Conservation (phyloP, 306 rosid species). For the Dalbergia cultrata region DNA sequence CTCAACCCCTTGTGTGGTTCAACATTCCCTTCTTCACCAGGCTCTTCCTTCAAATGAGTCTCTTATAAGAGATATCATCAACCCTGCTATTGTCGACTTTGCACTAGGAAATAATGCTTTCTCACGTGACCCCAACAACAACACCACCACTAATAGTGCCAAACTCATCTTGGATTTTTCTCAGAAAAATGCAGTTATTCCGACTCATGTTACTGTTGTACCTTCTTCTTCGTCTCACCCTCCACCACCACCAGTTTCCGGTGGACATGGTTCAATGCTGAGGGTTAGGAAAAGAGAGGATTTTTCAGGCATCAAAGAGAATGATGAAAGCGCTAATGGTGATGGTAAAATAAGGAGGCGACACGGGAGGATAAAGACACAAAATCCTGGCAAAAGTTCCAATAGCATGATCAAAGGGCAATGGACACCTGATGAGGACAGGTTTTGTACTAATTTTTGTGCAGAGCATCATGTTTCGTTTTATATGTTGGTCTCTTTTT, state of each 20-base stretch:
- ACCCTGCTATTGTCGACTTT: background rate
- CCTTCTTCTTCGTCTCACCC: background rate
- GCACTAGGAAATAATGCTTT: constrained; percentile 25
- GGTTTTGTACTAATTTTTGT: constrained; percentile 39
- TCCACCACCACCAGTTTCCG: background rate
- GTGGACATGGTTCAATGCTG: constrained; percentile 21
- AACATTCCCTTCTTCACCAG: background rate
- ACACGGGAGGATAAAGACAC: background rate
- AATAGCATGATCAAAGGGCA: constrained; percentile 61
- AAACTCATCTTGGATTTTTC: constrained; percentile 33
- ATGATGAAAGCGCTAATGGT: background rate
- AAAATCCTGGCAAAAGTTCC: background rate
- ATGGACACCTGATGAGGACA: constrained; percentile 69
- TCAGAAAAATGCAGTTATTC: background rate
- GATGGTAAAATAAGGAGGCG: background rate
- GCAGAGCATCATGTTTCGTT: background rate
- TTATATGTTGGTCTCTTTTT: background rate
- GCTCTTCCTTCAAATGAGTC: background rate
- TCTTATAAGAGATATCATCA: background rate
- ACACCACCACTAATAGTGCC: background rate
- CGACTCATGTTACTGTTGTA: background rate
- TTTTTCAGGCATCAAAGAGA: constrained; percentile 15
- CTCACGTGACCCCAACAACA: constrained; percentile 38
- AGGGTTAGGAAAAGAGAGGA: background rate
- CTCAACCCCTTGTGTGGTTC: background rate